Evolutionary conservation across 805 yeast species (phyloP).

Genomic region (Candida hungchunana): DNA sequence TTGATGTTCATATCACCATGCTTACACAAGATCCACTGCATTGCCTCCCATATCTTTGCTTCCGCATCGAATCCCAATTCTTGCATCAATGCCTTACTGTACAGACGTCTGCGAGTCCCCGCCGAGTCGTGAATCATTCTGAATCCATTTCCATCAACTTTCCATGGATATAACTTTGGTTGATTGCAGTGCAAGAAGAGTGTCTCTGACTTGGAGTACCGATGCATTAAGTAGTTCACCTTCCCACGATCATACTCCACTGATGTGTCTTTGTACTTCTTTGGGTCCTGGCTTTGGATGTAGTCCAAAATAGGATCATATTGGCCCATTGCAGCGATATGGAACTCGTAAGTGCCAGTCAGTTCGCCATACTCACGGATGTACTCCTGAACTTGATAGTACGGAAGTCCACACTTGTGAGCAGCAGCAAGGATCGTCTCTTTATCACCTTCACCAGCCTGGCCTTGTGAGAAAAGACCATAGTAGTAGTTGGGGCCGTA

Average conservation of each 20-base stretch:
- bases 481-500: slow-evolving; percentile 58
- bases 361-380: slow-evolving; percentile 47
- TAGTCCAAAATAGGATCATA: slow-evolving; percentile 45
- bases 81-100: slow-evolving; percentile 16
- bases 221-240: slow-evolving; percentile 23
- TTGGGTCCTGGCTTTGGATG: slow-evolving; percentile 15
- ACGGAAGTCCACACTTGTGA: slow-evolving; percentile 40
- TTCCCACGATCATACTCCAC: slow-evolving; percentile 15
- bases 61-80: slow-evolving; percentile 29
- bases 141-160: slow-evolving; percentile 25
- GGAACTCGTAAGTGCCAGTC: slow-evolving; percentile 30
- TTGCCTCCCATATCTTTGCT: slow-evolving; percentile 24
- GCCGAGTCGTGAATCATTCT: slow-evolving; percentile 17
- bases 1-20: slow-evolving; percentile 34
- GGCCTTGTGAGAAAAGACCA: slow-evolving; percentile 60
- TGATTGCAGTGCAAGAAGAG: slow-evolving; percentile 27
- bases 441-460: slow-evolving; percentile 77
- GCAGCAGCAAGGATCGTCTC: slow-evolving; percentile 76
- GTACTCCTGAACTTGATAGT: slow-evolving; percentile 50
- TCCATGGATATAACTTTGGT: slow-evolving; percentile 30
- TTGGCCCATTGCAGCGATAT: slow-evolving; percentile 56
- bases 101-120: slow-evolving; percentile 24
- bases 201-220: slow-evolving; percentile 21
- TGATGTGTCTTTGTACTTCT: slow-evolving; percentile 13
- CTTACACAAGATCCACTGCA: slow-evolving; percentile 28